Evolutionary conservation across 139 green algal genomes (phyloP).

Genomic region (Chlorella vulgaris): DNA sequence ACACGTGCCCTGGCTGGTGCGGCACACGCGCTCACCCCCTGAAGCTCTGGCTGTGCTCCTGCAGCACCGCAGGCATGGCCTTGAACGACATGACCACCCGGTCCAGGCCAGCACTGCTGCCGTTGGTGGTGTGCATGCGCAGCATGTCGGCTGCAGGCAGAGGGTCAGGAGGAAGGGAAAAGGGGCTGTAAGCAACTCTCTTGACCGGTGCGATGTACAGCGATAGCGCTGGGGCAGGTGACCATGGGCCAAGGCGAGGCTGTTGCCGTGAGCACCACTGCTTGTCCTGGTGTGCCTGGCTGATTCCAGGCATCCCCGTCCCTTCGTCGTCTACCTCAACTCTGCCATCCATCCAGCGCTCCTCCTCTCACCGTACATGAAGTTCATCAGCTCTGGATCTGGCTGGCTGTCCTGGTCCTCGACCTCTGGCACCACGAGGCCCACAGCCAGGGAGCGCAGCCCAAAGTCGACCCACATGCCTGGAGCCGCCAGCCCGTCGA

Average conservation of each 20-base stretch:
- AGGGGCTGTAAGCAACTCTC: no score
- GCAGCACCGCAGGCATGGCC: neutral
- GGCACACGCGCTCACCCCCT: neutral
- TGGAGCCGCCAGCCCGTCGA: slow-evolving; percentile 6
- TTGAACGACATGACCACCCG: neutral
- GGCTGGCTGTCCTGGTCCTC: neutral
- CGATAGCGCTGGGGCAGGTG: no score
- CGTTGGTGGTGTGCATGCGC: neutral
- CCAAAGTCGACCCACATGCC: slow-evolving; percentile 42
- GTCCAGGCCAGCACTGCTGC: neutral
- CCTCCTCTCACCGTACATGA: slow-evolving; percentile 22
- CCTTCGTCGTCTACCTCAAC: neutral
- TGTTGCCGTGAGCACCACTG: no score
- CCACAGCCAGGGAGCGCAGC: neutral
- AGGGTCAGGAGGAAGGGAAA: neutral
- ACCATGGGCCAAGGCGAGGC: no score
- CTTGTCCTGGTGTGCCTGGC: no score
- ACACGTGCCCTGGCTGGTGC: neutral
- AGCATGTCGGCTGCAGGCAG: slow-evolving; percentile 11
- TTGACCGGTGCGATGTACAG: no score
- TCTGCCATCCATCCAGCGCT: neutral
- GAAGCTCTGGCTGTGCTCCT: neutral
- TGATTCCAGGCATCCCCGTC: no score
- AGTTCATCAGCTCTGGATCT: slow-evolving; percentile 6
- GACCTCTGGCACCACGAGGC: neutral